A percentile compares a stretch with the other conserved stretches of the same genome.
Conservation (phyloP, 2,329 filamentous ascomycete species). For the Trichoderma guizhouense region DNA sequence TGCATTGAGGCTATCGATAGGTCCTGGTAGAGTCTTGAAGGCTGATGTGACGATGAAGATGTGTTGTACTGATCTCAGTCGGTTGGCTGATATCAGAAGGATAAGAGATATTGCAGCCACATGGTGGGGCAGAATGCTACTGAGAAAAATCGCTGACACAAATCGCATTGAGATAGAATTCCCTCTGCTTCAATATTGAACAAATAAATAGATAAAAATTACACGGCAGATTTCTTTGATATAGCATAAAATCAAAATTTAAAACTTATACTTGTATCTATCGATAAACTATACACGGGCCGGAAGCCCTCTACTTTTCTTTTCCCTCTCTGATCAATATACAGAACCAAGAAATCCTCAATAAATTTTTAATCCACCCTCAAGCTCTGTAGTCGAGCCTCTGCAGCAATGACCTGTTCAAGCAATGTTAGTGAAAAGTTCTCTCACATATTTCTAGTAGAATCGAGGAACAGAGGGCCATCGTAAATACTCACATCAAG, state of each 20-base stretch:
- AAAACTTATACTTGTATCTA: constrained; percentile 26
- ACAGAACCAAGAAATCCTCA: constrained; percentile 34
- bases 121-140: background rate
- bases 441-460: background rate
- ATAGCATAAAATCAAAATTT: background rate
- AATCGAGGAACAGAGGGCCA: background rate
- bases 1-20: background rate
- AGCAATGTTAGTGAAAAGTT: constrained; percentile 21
- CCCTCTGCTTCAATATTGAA: no score
- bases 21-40: no score
- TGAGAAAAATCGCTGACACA: background rate
- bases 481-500: constrained; percentile 69
- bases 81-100: background rate
- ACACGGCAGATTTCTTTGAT: background rate
- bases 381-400: constrained; percentile 84
- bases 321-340: constrained; percentile 30
- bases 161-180: no score
- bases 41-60: constrained; percentile 1
- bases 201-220: no score
- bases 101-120: background rate
- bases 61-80: background rate
- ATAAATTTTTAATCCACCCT: constrained; percentile 63
- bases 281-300: constrained; percentile 37
- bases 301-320: constrained; percentile 25
- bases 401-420: constrained; percentile 77